Conservation (phyloP, 2,329 filamentous ascomycete genomes). For the Sporothrix globosa region DNA sequence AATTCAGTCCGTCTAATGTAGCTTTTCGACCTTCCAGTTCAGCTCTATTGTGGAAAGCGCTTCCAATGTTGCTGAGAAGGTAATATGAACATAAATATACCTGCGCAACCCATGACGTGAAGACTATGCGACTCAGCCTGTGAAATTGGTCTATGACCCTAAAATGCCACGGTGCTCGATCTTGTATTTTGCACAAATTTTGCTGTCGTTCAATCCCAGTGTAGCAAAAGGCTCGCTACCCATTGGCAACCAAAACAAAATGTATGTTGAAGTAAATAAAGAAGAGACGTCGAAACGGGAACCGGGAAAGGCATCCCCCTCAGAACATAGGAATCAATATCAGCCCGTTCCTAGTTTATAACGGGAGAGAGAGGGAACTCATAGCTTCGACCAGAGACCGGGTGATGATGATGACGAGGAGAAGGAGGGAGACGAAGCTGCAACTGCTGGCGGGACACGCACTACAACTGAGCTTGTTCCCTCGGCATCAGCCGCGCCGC, state of each 20-base stretch:
- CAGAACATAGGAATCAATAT: neutral
- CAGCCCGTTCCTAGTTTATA: neutral
- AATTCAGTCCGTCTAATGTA: neutral
- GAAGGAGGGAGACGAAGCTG: neutral
- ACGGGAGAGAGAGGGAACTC: neutral
- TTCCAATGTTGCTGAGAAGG: neutral
- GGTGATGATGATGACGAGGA: neutral
- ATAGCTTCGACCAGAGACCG: slow-evolving; percentile 26
- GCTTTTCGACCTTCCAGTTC: neutral
- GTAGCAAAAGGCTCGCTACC: neutral
- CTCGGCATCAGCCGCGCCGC: slow-evolving; percentile 12
- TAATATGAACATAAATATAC: neutral
- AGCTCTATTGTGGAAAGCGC: neutral
- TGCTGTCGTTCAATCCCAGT: no score
- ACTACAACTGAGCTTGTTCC: slow-evolving; percentile 28
- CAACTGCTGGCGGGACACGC: slow-evolving; percentile 20
- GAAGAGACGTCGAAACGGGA: neutral
- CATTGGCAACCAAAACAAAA: neutral
- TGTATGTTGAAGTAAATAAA: neutral
- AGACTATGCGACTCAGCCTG: neutral
- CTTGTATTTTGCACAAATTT: neutral
- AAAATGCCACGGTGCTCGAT: no score
- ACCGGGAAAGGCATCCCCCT: neutral
- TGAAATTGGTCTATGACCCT: neutral
- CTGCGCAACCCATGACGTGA: neutral